Base-by-base conservation (phyloP, 805 yeast species). In the Komagataella ulmi region DNA sequence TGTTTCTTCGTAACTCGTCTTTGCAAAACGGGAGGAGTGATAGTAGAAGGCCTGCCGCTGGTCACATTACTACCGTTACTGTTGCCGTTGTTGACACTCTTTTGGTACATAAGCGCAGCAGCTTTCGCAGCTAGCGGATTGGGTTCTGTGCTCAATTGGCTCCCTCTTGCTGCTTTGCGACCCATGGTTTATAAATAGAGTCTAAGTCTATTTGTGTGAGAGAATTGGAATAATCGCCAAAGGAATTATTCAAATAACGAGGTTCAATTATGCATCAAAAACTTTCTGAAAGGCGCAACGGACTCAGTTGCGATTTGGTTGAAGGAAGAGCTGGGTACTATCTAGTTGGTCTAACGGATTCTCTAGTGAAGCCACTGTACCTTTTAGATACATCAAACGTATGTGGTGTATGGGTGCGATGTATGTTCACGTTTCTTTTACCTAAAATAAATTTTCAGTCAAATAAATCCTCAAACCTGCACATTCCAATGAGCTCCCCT, bases 91-190 rank as follows among this genome's bases (percentile, higher is more conserved):
- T 45, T 12, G 60, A 53, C 52, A 12, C 45, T 17, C 48, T 58
- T 60, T 19, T 55, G 57, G 53, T 56, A 61, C 52, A 56, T 59
- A 23, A 58, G 49, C 6, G 60, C 58, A 2, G 65, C 64, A 0
- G 65, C 64, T 48, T 53, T 58, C 2, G 60, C 54, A 2, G 62
- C 63, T 24, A 54, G 36, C 43, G 18, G 48, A 17, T 12, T 50
- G 24, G 21, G 40, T 23, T 48, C 44, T 17, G 17, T 19, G 21
- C 14, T 17, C 21, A 17, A 21, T n/a, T 30, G 40, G 14, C 40
- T 30, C 12, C 12, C 21, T 21, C 18, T n/a, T 21, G 10, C n/a
- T 40, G 48, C 10, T n/a, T 14, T 24, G 44, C 18, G 48, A 19
- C 48, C 47, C 10, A 8, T 46, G 48, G 7, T 24, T 48, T 53